These are phyloP conservation scores for Penicillium bovifimosum DNA, from an alignment of 495 filamentous ascomycete species.

Conservation along the genomic window DNA sequence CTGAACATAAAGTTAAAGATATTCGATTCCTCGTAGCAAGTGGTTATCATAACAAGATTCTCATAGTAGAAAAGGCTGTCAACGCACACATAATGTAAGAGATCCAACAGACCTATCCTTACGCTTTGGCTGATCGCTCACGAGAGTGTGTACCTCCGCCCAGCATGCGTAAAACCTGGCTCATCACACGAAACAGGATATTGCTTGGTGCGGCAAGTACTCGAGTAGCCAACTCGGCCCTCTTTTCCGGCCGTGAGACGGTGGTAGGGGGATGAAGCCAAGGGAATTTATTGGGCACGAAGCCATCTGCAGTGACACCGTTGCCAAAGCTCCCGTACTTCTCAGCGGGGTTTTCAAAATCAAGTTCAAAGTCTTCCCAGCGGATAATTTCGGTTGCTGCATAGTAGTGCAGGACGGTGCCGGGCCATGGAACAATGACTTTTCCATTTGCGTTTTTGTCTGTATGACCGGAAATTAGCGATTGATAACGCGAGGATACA, in stretches of 20 bases:
- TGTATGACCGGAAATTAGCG: not conserved
- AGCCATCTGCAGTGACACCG: conserved; percentile 8
- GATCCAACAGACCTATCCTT: not conserved
- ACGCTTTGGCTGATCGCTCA: not conserved
- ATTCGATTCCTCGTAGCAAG: too few species aligned
- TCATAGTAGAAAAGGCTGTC: not conserved
- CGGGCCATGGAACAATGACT: conserved; percentile 11
- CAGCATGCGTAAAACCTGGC: not conserved
- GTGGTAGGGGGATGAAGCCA: not conserved
- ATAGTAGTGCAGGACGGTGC: conserved; percentile 11
- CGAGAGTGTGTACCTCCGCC: not conserved
- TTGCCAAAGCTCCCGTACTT: conserved; percentile 10
- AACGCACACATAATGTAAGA: not conserved
- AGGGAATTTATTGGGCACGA: conserved; percentile 1
- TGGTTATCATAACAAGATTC: not conserved
- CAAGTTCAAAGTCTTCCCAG: conserved; percentile 14
- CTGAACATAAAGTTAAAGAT: not conserved
- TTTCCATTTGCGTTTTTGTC: conserved; percentile 10
- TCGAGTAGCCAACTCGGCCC: too few species aligned
- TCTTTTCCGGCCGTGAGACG: not conserved
- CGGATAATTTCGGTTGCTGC: conserved; percentile 11
- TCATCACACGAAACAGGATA: not conserved
- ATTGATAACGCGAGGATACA: not conserved
- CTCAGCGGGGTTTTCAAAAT: conserved; percentile 1
- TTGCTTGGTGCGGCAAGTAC: not conserved